Conservation (phyloP, 805 yeast genomes). For the Pichia sporocuriosa region DNA sequence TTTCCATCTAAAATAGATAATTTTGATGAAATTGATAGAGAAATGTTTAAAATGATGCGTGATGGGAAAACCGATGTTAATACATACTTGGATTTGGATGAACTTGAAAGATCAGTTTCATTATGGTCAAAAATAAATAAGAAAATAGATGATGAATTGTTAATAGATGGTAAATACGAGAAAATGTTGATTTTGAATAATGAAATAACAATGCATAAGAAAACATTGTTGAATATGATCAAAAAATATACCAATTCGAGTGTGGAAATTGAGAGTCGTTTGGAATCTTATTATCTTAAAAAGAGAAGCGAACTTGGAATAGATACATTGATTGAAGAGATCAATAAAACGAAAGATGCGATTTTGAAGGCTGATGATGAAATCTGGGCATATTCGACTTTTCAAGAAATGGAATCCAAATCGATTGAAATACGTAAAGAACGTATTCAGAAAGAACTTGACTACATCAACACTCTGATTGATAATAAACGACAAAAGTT, state of each 20-base stretch:
- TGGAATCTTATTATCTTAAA: neutral
- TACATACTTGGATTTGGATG: neutral
- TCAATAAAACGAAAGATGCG: neutral
- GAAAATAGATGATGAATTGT: neutral
- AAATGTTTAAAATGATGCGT: neutral
- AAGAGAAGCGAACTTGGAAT: neutral
- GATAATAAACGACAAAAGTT: neutral
- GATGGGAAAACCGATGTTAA: neutral
- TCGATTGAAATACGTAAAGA: constrained; percentile 5
- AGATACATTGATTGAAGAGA: neutral
- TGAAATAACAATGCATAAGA: neutral
- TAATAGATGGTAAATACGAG: neutral
- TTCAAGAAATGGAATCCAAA: constrained; percentile 2
- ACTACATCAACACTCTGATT: constrained; percentile 1
- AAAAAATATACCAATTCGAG: constrained; percentile 2
- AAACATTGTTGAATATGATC: neutral
- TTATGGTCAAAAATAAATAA: constrained; percentile 1
- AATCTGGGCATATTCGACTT: constrained; percentile 6
- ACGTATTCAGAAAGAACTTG: constrained; percentile 10
- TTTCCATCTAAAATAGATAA: too few species aligned
- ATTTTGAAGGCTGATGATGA: neutral
- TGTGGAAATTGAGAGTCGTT: neutral
- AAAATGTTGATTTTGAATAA: neutral
- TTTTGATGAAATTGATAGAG: neutral
- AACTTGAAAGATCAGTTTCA: neutral